phyloP scores from a whole-genome alignment of 768 basidiomycete genomes.

The Sporobolomyces pararoseus region DNA sequence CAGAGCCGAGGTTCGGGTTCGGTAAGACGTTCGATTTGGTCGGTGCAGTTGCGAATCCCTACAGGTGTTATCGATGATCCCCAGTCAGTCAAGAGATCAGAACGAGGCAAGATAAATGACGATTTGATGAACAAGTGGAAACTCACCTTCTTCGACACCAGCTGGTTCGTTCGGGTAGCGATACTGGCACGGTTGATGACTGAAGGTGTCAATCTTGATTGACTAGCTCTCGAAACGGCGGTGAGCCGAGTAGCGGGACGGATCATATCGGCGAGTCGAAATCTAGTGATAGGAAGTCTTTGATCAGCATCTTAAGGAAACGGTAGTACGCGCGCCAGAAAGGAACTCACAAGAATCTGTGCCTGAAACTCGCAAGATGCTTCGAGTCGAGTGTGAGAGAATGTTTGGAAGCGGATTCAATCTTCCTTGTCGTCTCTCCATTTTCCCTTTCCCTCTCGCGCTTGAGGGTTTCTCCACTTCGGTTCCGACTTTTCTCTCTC shows the following conservation, averaged over 20 bases:
- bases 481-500: not conserved
- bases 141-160: slow-evolving; percentile 1
- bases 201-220: not conserved
- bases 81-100: not conserved
- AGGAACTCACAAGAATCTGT: too few relatives aligned
- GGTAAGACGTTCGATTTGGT: slow-evolving; percentile 26
- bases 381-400: too few relatives aligned
- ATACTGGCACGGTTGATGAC: not conserved
- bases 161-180: slow-evolving; percentile 4
- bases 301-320: too few relatives aligned
- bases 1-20: not conserved
- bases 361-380: not conserved
- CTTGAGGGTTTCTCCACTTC: not conserved
- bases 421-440: too few relatives aligned
- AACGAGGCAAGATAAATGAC: slow-evolving; percentile 11
- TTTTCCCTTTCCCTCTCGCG: not conserved
- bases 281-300: too few relatives aligned
- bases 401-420: too few relatives aligned
- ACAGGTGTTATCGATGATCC: too few relatives aligned
- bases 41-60: slow-evolving; percentile 29
- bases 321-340: too few relatives aligned
- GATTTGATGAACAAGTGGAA: not conserved
- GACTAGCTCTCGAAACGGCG: not conserved
- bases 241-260: slow-evolving; percentile 2
- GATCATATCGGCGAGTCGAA: not conserved